Evolutionary conservation across 2,329 filamentous ascomycete species (phyloP).

Genomic region (Lachnellula subtilissima): DNA sequence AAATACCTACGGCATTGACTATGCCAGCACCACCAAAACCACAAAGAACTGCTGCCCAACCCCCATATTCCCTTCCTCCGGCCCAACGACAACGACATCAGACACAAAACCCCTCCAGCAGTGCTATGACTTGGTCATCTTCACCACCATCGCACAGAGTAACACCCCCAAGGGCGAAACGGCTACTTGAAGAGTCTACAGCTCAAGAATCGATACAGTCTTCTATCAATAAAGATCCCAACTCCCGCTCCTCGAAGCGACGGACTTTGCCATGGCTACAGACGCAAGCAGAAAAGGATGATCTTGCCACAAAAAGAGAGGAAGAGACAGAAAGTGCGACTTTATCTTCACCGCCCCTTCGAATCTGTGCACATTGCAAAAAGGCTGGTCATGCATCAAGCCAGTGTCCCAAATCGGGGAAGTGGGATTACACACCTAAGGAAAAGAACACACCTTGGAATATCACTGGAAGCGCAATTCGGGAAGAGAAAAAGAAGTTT

Average conservation of each 20-base stretch:
- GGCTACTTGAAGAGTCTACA: conserved; percentile 9
- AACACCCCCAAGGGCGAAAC: conserved; percentile 25
- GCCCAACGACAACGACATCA: neutral
- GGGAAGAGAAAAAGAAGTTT: conserved; percentile 73
- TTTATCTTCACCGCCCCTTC: conserved; percentile 11
- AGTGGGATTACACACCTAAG: conserved; percentile 21
- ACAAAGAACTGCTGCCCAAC: conserved; percentile 7
- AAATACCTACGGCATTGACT: conserved; percentile 16
- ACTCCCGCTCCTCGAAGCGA: conserved; percentile 35
- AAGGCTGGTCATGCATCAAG: conserved; percentile 14
- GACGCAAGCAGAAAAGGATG: conserved; percentile 30
- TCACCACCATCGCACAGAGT: conserved; percentile 43
- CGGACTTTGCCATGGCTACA: conserved; percentile 30
- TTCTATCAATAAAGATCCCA: conserved; percentile 11
- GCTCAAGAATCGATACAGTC: conserved; percentile 3
- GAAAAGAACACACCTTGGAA: conserved; percentile 58
- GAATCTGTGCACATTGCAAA: conserved; percentile 19
- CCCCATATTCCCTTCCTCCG: conserved; percentile 13
- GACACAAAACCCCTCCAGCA: conserved; percentile 24
- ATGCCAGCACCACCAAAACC: conserved; percentile 40
- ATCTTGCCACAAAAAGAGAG: conserved; percentile 14
- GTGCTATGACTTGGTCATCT: conserved; percentile 35
- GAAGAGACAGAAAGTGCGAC: conserved; percentile 16
- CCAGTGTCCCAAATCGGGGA: conserved; percentile 15
- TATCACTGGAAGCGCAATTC: conserved; percentile 66